These are phyloP conservation scores for Trebouxia sp. DNA, from an alignment of 139 green algal species.

Conservation along the genomic window DNA sequence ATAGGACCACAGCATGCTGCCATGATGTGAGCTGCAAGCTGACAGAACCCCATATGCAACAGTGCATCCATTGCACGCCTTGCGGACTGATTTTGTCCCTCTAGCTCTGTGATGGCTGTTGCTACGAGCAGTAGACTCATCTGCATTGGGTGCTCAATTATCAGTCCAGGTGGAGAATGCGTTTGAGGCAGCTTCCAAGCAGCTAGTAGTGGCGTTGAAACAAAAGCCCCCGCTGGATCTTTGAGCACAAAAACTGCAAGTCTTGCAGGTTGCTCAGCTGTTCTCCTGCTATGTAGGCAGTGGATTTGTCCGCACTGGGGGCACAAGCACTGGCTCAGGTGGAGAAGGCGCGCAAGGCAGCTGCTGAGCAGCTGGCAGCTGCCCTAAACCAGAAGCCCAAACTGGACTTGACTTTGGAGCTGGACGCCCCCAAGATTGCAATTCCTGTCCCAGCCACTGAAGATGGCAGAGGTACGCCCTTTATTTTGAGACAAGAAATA, in stretches of 20 bases:
- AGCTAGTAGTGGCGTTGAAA: no score
- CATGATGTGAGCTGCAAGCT: no score
- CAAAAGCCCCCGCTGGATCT: no score
- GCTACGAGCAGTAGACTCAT: no score
- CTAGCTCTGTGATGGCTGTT: no score
- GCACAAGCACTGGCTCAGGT: constrained; percentile 57
- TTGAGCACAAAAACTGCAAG: neutral
- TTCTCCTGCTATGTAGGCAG: constrained; percentile 24
- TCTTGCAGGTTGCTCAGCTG: neutral
- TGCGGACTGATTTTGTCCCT: no score
- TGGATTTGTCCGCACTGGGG: constrained; percentile 55
- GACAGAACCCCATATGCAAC: no score
- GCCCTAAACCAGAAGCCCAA: constrained; percentile 49
- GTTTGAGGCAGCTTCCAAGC: no score
- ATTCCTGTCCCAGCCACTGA: constrained; percentile 44
- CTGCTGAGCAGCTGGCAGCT: constrained; percentile 55
- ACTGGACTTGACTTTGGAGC: constrained; percentile 62
- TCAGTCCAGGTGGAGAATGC: no score
- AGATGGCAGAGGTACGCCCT: constrained; percentile 23
- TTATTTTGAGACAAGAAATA: neutral
- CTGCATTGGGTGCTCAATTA: no score
- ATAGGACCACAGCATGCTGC: no score
- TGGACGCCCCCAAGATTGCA: constrained; percentile 87
- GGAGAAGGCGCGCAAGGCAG: constrained; percentile 55
- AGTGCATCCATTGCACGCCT: no score